These are phyloP conservation scores for Irpex sp. DNA, from an alignment of 1,284 basidiomycete species.

Conservation along the genomic window DNA sequence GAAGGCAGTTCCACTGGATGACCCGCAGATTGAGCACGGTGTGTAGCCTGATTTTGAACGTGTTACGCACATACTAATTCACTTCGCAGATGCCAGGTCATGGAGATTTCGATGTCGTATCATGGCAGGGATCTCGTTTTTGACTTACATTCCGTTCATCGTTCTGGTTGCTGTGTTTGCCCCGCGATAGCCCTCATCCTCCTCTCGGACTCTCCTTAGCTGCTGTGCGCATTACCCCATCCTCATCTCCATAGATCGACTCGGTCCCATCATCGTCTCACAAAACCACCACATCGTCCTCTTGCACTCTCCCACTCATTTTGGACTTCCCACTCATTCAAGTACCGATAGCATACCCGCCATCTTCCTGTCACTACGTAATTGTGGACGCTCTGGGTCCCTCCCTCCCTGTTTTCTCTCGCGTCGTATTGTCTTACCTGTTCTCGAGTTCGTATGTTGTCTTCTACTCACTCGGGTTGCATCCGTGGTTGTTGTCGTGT, in stretches of 20 bases:
- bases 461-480: neutral
- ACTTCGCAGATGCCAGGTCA: conserved; percentile 53
- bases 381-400: conserved; percentile 5
- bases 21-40: conserved; percentile 77
- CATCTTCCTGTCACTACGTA: neutral
- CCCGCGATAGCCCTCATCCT: conserved; percentile 19
- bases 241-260: neutral
- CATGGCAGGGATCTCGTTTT: conserved; percentile 58
- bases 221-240: neutral
- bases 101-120: conserved; percentile 74
- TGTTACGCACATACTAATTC: conserved; percentile 9
- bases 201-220: neutral
- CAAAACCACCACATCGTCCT: neutral
- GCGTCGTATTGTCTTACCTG: neutral
- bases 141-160: conserved; percentile 79
- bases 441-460: neutral
- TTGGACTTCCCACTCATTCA: neutral
- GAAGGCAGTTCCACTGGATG: conserved; percentile 70
- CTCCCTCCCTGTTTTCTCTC: neutral
- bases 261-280: neutral
- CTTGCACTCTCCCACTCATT: neutral
- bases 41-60: conserved; percentile 20
- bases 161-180: conserved; percentile 66
- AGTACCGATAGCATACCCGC: neutral
- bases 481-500: neutral